Base-by-base conservation (phyloP, 345 rosid genomes). In the Conringia planisiliqua region DNA sequence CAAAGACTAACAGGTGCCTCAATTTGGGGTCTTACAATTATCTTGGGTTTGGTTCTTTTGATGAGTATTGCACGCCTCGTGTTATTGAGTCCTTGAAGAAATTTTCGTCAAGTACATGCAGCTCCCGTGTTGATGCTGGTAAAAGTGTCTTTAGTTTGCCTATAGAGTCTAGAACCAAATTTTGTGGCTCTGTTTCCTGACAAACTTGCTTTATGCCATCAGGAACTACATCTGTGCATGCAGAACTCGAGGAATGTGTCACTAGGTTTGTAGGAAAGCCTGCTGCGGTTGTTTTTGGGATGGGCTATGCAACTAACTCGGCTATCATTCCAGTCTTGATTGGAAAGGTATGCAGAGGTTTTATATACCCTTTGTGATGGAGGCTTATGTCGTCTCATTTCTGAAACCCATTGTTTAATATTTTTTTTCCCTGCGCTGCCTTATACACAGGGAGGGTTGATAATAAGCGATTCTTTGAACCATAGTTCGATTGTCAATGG, bases 61-160 rank as follows among this genome's bases (percentile, higher is more conserved):
- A 93, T 88, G 97, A 93, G 68, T 93, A 93, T 74, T 93, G 97
- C 74, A 93, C 96, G 0, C 98, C 97, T 14, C 89, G 97, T 71
- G 98, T 68, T 5, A 93, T 93, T 36, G 90, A 89, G 69, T 74
- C 93, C 3, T 77, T 93, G 76, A 89, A 83, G 80, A 84, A 66
- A 74, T 89, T 78, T 81, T 87, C 92, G 14, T 76, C 98, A 1
- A 87, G 98, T 72, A 93, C 96, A 24, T 91, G 97, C 57, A 91
- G 97, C 81, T 26, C 85, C 48, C 90, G 96, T 54, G 89, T 87
- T 69, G 96, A 93, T 82, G 97, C 92, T 68, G 98, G 98, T 93
- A 76, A 35, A 10, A 71, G 9, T 66, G 33, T 57, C 33, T 5
- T 66, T 55, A 1, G 33, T 30, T 30, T 32, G 1, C 35, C 35